Evolutionary conservation across 805 yeast species (phyloP).

Genomic region (Wickerhamomyces sydowiorum): DNA sequence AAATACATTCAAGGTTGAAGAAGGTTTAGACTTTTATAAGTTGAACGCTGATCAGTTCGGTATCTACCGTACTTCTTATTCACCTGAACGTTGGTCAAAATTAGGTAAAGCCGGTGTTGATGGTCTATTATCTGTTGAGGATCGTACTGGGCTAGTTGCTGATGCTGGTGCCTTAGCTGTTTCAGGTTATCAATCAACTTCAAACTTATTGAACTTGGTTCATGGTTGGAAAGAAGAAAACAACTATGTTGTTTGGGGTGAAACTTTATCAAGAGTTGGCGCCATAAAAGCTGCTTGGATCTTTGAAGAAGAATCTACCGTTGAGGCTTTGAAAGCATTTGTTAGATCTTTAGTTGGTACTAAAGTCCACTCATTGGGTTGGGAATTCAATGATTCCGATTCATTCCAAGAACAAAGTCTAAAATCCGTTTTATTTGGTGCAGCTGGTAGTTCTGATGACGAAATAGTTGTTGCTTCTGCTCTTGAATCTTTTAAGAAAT

Average conservation of each 20-base stretch:
- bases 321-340: constrained; percentile 45
- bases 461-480: constrained; percentile 41
- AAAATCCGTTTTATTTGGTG: constrained; percentile 55
- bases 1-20: constrained; percentile 37
- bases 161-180: constrained; percentile 69
- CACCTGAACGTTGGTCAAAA: constrained; percentile 62
- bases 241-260: constrained; percentile 65
- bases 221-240: constrained; percentile 54
- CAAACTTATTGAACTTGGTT: constrained; percentile 53
- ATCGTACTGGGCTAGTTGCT: constrained; percentile 75
- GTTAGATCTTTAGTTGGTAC: constrained; percentile 47
- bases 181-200: constrained; percentile 63
- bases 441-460: constrained; percentile 53
- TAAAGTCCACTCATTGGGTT: constrained; percentile 55
- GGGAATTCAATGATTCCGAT: constrained; percentile 52
- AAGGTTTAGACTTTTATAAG: constrained; percentile 47
- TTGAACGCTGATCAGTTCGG: constrained; percentile 72
- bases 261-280: constrained; percentile 44
- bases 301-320: constrained; percentile 43
- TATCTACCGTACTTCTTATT: constrained; percentile 67
- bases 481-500: constrained; percentile 44
- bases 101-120: constrained; percentile 55
- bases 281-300: constrained; percentile 47
- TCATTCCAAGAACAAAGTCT: constrained; percentile 60
- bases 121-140: constrained; percentile 63